Evolutionary conservation across 768 basidiomycete genomes (phyloP), one percentile per base, ranked within the genome.

Genomic region (Lentinula boryana): DNA sequence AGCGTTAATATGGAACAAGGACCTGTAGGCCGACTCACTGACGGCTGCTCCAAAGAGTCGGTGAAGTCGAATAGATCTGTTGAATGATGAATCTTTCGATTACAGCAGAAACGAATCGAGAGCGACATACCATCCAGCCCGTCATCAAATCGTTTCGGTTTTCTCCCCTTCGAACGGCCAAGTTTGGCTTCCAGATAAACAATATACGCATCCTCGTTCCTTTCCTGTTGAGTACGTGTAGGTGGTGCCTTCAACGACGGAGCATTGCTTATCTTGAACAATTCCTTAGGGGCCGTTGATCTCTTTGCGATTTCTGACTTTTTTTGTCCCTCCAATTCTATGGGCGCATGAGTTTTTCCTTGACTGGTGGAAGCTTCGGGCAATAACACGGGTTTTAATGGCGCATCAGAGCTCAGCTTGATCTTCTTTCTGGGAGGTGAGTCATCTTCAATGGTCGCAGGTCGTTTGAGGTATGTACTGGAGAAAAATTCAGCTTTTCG

Each of bases 181-280:
- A 97, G 80, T 70, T 87, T 88, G 0, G 80, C 76, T 71, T 98
- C 95, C 10, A 97, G 75, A 73, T 89, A 87, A 0, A 85, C 80
- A 48, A 98, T 97, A 68, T 95, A 93, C 0, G 81, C 80, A 67
- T 95, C 94, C 66, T 98, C 95, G 36, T 88, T 81, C 33, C 78
- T 72, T 62, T 91, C 83, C 60, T 75, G 73, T 35, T 69, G 75
- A 5, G 72, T 71, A 27, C 71, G 75, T 27, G 9, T 56, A 46
- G 31, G 60, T 27, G 61, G 61, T 18, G 40, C 16, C 36, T 43
- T 27, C 31, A 56, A 36, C 38, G 40, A 15, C 27, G 10, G 2
- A 15, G 5, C 31, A 13, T 44, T 44, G 12, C 36, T 40, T 0
- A n/a, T 23, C 3, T 32, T 48, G 9, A n/a, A 43, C 21, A 66